phyloP scores from a whole-genome alignment of 2,329 filamentous ascomycete genomes.

The Penicillium sp. region DNA sequence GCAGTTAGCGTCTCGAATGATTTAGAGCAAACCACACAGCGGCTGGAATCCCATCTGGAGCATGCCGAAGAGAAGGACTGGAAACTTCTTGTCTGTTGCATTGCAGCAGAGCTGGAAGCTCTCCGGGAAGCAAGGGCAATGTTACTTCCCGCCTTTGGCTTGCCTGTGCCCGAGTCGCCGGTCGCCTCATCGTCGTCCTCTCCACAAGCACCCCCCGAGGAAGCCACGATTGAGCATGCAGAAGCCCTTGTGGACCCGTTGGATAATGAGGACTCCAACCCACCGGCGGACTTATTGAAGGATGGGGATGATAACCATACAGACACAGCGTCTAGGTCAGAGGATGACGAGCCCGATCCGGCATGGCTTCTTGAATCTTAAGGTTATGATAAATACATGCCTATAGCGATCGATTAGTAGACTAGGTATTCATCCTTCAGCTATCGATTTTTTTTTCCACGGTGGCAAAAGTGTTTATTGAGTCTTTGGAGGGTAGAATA shows the following conservation, averaged over 20 bases:
- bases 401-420: not conserved
- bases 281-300: conserved; percentile 38
- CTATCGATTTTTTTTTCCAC: not conserved
- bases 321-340: conserved; percentile 27
- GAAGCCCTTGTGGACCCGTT: conserved; percentile 18
- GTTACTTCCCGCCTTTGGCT: conserved; percentile 36
- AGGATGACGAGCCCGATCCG: conserved; percentile 47
- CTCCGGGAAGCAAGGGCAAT: conserved; percentile 41
- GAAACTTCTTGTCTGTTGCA: conserved; percentile 62
- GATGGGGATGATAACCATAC: conserved; percentile 26
- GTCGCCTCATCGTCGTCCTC: conserved; percentile 9
- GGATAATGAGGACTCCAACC: conserved; percentile 33
- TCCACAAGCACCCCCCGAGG: not conserved
- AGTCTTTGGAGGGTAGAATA: too few species aligned
- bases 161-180: conserved; percentile 20
- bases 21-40: conserved; percentile 48
- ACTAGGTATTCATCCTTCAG: not conserved
- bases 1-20: conserved; percentile 40
- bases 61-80: conserved; percentile 56
- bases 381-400: not conserved
- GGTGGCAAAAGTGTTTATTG: not conserved
- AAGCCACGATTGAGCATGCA: conserved; percentile 1
- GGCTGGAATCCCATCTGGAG: conserved; percentile 51
- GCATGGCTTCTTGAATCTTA: conserved; percentile 39
- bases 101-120: conserved; percentile 63